A percentile compares a stretch with the other conserved stretches of the same genome.
Conservation (phyloP, 495 filamentous ascomycete species). For the Trichoderma reesei region DNA sequence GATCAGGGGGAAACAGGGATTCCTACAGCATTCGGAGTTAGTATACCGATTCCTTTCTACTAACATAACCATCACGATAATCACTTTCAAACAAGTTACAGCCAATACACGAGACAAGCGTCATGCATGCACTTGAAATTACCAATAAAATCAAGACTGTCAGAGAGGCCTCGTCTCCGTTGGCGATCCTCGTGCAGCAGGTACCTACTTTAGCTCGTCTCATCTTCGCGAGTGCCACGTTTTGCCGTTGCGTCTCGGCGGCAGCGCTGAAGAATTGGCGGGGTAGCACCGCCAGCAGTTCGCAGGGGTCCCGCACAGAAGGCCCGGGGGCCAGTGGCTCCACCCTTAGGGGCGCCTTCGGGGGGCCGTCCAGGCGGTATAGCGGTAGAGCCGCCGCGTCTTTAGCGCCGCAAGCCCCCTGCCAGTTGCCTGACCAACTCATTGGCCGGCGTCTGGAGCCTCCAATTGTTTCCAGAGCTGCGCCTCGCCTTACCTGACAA, state of each 20-base stretch:
- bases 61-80: too few species aligned
- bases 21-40: too few species aligned
- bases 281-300: neutral
- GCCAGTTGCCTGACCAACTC: slow-evolving; percentile 5
- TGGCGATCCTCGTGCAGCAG: too few species aligned
- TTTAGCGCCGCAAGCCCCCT: neutral
- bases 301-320: neutral
- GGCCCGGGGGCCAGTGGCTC: too few species aligned
- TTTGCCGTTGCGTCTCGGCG: neutral
- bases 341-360: too few species aligned
- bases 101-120: too few species aligned
- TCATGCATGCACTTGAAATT: too few species aligned
- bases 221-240: neutral
- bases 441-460: neutral
- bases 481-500: neutral
- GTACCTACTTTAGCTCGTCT: neutral
- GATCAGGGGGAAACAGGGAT: too few species aligned
- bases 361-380: neutral
- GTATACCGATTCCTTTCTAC: too few species aligned
- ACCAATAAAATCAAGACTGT: too few species aligned
- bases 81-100: too few species aligned
- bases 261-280: slow-evolving; percentile 4
- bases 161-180: too few species aligned
- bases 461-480: neutral
- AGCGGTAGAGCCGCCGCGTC: neutral